These are phyloP conservation scores for Penicillium daleae DNA, from an alignment of 495 filamentous ascomycete species.

Conservation along the genomic window DNA sequence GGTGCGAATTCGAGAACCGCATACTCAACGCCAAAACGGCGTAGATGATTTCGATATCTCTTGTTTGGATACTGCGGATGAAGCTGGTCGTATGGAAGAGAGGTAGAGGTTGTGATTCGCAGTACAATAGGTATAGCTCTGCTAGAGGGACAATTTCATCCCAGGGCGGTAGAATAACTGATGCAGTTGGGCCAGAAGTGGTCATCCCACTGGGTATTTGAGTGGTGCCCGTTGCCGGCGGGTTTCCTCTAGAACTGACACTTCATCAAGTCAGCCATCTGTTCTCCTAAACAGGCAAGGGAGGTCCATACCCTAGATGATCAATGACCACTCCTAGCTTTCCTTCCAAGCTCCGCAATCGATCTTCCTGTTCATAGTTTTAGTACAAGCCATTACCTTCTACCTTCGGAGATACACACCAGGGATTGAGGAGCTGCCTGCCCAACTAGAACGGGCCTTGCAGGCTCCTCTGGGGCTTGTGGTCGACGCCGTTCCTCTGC, in stretches of 20 bases:
- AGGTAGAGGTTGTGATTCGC: slow-evolving; percentile 52
- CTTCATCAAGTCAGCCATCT: slow-evolving; percentile 10
- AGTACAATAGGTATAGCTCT: slow-evolving; percentile 47
- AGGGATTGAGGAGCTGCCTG: slow-evolving; percentile 24
- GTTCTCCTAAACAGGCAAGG: background rate
- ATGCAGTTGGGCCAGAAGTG: slow-evolving; percentile 12
- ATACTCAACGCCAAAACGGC: slow-evolving; percentile 44
- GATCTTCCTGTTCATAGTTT: slow-evolving; percentile 39
- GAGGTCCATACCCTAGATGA: slow-evolving; percentile 30
- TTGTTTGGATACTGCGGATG: slow-evolving; percentile 35
- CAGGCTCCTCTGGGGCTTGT: slow-evolving; percentile 16
- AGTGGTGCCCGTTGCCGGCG: background rate
- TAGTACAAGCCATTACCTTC: background rate
- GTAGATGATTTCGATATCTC: slow-evolving; percentile 48
- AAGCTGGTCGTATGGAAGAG: slow-evolving; percentile 46
- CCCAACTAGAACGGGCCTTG: slow-evolving; percentile 15
- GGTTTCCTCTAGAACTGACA: slow-evolving; percentile 12
- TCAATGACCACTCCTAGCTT: slow-evolving; percentile 45
- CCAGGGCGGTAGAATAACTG: slow-evolving; percentile 41
- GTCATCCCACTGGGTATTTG: slow-evolving; percentile 1
- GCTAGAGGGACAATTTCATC: slow-evolving; percentile 43
- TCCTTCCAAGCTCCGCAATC: slow-evolving; percentile 43
- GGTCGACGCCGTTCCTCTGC: slow-evolving; percentile 42
- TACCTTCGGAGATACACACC: slow-evolving; percentile 19
- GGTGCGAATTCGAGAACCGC: slow-evolving; percentile 37